Evolutionary conservation across 2,329 filamentous ascomycete genomes (phyloP).

Genomic region (Clarireedia hainanense): DNA sequence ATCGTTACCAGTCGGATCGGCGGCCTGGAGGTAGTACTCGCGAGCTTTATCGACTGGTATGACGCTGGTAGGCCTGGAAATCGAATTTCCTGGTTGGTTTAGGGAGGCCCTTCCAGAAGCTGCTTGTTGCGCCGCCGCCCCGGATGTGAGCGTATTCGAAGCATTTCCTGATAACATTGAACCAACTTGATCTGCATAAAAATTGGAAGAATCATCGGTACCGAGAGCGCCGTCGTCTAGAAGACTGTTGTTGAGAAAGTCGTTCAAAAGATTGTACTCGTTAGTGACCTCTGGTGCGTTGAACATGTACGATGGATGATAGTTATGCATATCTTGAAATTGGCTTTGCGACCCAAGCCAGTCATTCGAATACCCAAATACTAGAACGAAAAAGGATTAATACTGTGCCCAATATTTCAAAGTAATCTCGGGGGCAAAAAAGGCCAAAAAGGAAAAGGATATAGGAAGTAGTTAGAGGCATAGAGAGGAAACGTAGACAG

Average conservation of each 20-base stretch:
- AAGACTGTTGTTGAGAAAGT: conserved; percentile 87
- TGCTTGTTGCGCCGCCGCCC: conserved; percentile 28
- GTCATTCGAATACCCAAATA: conserved; percentile 72
- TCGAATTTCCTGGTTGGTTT: conserved; percentile 43
- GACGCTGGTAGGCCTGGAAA: conserved; percentile 52
- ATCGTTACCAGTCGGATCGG: conserved; percentile 81
- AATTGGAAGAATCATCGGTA: conserved; percentile 56
- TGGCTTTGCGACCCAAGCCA: conserved; percentile 69
- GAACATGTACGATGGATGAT: conserved; percentile 93
- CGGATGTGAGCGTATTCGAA: conserved; percentile 32
- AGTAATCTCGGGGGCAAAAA: conserved; percentile 22
- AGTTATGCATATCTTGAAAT: conserved; percentile 90
- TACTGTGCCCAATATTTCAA: conserved; percentile 16
- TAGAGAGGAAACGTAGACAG: background rate
- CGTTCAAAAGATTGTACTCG: conserved; percentile 94
- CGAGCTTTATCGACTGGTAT: conserved; percentile 55
- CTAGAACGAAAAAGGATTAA: conserved; percentile 47
- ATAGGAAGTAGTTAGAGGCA: too few relatives aligned
- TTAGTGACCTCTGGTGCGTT: conserved; percentile 88
- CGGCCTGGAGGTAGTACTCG: conserved; percentile 95
- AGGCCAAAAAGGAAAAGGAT: background rate
- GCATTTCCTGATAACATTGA: conserved; percentile 42
- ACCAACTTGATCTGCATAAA: conserved; percentile 49
- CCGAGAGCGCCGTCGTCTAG: conserved; percentile 74
- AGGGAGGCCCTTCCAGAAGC: conserved; percentile 6